Conservation (phyloP, 169 alveolate genomes). For the Babesia ovis region DNA sequence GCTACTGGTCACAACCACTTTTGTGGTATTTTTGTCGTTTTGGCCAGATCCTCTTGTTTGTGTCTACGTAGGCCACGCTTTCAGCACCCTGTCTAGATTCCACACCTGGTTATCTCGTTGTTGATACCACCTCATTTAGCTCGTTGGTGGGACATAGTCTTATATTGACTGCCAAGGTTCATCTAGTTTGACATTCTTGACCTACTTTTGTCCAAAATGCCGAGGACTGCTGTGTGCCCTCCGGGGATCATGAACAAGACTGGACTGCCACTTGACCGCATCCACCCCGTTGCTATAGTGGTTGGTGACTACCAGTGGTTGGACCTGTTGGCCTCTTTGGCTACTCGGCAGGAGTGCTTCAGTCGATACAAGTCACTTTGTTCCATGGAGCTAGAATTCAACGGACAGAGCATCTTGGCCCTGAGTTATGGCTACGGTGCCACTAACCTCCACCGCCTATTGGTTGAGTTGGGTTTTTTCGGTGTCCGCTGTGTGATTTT, state of each 20-base stretch:
- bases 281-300: constrained; percentile 40
- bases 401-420: constrained; percentile 29
- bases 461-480: constrained; percentile 37
- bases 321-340: constrained; percentile 10
- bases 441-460: constrained; percentile 19
- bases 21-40: too few species aligned
- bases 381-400: constrained; percentile 44
- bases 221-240: constrained; percentile 36
- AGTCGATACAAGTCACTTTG: constrained; percentile 18
- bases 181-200: too few species aligned
- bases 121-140: not conserved
- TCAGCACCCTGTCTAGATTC: not conserved
- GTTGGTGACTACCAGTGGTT: constrained; percentile 36
- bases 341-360: constrained; percentile 11
- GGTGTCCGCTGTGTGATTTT: constrained; percentile 37
- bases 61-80: not conserved
- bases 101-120: not conserved
- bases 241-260: constrained; percentile 33
- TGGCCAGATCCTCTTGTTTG: too few species aligned
- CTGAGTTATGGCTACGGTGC: constrained; percentile 36
- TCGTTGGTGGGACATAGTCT: too few species aligned
- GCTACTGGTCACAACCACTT: too few species aligned
- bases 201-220: too few species aligned
- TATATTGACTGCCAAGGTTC: too few species aligned
- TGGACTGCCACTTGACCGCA: constrained; percentile 49